phyloP scores from a whole-genome alignment of 306 rosid species.

The Quercus ilex region DNA sequence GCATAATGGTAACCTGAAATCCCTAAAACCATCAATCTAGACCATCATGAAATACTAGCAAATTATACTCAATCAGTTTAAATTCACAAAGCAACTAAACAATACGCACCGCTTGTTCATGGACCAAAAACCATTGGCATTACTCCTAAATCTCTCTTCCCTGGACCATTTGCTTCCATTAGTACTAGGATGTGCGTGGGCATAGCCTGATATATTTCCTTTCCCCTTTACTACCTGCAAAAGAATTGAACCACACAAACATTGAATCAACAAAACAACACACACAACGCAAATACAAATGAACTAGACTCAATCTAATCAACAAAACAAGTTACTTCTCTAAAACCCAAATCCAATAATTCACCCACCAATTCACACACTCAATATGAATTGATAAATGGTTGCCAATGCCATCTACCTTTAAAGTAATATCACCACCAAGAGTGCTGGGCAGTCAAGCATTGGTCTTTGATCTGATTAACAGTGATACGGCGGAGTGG shows the following conservation, averaged over 20 bases:
- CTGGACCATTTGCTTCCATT: slow-evolving; percentile 38
- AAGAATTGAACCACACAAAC: too few relatives aligned
- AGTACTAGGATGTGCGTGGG: slow-evolving; percentile 5
- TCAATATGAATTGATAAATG: too few relatives aligned
- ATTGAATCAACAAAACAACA: not conserved
- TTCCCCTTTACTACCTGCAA: slow-evolving; percentile 15
- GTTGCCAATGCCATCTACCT: too few relatives aligned
- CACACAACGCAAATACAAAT: not conserved
- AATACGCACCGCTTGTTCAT: slow-evolving; percentile 37
- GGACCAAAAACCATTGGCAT: slow-evolving; percentile 20
- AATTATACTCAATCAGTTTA: not conserved
- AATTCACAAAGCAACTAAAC: not conserved
- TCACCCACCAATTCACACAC: not conserved
- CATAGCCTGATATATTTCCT: slow-evolving; percentile 19
- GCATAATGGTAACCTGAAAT: not conserved
- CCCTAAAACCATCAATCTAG: not conserved
- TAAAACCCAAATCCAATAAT: not conserved
- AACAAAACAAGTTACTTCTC: not conserved
- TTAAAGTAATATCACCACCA: too few relatives aligned
- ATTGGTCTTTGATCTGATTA: too few relatives aligned
- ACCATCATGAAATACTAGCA: not conserved
- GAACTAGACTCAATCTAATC: not conserved
- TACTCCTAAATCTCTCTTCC: slow-evolving; percentile 27
- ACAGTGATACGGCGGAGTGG: too few relatives aligned
- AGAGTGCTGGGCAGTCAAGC: too few relatives aligned